Conservation (phyloP, 441 rosid species). For the Theobroma grandiflorum region DNA sequence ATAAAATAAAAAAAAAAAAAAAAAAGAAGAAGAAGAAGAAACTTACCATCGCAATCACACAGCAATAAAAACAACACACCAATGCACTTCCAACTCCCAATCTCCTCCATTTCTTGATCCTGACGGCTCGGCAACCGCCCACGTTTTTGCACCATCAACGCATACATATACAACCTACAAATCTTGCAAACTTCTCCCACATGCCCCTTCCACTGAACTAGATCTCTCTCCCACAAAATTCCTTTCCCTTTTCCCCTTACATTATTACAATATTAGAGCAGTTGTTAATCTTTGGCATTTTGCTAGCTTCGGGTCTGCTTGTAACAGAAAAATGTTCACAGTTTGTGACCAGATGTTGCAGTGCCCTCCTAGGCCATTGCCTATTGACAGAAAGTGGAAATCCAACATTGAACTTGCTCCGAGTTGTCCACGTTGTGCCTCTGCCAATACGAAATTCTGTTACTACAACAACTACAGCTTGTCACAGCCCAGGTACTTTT, state of each 20-base stretch:
- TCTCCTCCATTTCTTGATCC: conserved; percentile 40
- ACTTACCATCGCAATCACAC: neutral
- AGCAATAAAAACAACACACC: neutral
- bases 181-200: conserved; percentile 8
- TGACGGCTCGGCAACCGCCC: conserved; percentile 64
- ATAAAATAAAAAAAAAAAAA: no score
- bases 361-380: conserved; percentile 29
- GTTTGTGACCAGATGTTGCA: conserved; percentile 32
- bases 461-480: conserved; percentile 75
- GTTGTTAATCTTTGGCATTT: neutral
- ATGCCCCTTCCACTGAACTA: conserved; percentile 17
- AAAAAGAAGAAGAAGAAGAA: no score
- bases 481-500: conserved; percentile 70
- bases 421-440: conserved; percentile 70
- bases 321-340: conserved; percentile 30
- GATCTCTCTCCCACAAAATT: neutral
- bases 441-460: conserved; percentile 68
- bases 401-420: conserved; percentile 49
- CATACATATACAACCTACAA: conserved; percentile 8
- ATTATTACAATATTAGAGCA: neutral
- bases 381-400: conserved; percentile 41
- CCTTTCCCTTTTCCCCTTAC: conserved; percentile 24
- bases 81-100: neutral
- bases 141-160: conserved; percentile 40
- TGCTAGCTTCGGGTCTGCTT: neutral